These are phyloP conservation scores for Neoboletus magnificus DNA, from an alignment of 768 basidiomycete genomes.

Conservation along the genomic window DNA sequence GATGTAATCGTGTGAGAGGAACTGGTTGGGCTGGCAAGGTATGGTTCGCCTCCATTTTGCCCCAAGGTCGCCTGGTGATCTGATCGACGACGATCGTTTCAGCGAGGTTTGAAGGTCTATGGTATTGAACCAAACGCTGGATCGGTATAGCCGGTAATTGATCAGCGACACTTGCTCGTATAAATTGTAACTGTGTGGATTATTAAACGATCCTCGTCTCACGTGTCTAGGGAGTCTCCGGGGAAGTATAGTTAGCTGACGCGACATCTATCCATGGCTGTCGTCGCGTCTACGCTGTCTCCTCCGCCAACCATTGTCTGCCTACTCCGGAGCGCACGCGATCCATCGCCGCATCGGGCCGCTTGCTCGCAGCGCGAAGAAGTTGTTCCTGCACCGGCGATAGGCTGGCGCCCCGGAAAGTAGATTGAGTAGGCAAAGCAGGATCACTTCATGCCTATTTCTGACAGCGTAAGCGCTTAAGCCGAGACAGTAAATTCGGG, in stretches of 20 bases:
- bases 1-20: conserved; percentile 49
- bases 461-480: too few relatives aligned
- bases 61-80: background rate
- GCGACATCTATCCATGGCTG: background rate
- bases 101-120: conserved; percentile 29
- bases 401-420: background rate
- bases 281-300: too few relatives aligned
- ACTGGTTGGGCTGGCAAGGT: conserved; percentile 46
- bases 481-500: too few relatives aligned
- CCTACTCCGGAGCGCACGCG: too few relatives aligned
- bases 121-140: conserved; percentile 41
- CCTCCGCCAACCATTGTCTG: too few relatives aligned
- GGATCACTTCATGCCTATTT: too few relatives aligned
- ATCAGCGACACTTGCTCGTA: background rate
- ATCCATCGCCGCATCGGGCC: background rate
- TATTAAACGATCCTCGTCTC: background rate
- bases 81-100: background rate
- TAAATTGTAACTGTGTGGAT: too few relatives aligned
- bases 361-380: background rate
- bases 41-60: conserved; percentile 2
- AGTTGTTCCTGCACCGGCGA: too few relatives aligned
- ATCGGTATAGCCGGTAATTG: background rate
- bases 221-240: background rate
- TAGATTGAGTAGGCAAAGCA: background rate
- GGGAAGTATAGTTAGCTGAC: background rate